Conservation (phyloP, 805 yeast genomes). For the Candida yuanshanica region DNA sequence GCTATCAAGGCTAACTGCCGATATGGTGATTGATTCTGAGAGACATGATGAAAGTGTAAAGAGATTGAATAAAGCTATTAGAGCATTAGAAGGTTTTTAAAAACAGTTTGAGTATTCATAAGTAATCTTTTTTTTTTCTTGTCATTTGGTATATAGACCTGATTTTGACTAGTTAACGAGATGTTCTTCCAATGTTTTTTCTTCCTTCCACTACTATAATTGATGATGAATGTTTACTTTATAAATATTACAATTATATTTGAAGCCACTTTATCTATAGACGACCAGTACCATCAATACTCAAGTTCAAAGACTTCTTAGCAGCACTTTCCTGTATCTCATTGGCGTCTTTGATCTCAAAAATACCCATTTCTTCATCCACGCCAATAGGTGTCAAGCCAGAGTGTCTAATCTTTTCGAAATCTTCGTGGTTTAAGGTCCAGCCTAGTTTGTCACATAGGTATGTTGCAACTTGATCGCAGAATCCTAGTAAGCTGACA, state of each 20-base stretch:
- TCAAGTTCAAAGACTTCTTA: neutral
- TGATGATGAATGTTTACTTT: neutral
- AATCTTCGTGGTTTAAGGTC: constrained; percentile 53
- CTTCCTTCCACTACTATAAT: too few species aligned
- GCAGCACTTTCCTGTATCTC: constrained; percentile 15
- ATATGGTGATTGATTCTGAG: constrained; percentile 80
- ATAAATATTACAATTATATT: neutral
- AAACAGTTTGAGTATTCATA: too few species aligned
- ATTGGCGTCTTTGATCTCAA: constrained; percentile 25
- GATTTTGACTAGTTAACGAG: too few species aligned
- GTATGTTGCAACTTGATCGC: constrained; percentile 76
- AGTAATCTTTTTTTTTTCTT: too few species aligned
- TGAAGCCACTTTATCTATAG: neutral
- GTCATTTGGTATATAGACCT: too few species aligned
- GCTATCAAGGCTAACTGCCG: constrained; percentile 78
- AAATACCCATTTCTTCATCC: constrained; percentile 28
- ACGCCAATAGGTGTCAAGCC: constrained; percentile 23
- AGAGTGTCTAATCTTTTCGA: constrained; percentile 29
- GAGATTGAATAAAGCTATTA: constrained; percentile 74
- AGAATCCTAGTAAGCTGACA: constrained; percentile 65
- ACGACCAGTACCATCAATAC: neutral
- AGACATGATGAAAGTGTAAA: constrained; percentile 76
- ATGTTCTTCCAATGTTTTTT: too few species aligned
- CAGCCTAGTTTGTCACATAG: constrained; percentile 53
- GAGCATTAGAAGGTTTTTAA: constrained; percentile 79